A percentile compares a stretch with the other conserved stretches of the same genome.
phyloP scores from a whole-genome alignment of 352 stramenopile genomes.

The Phytophthora ohioensis region DNA sequence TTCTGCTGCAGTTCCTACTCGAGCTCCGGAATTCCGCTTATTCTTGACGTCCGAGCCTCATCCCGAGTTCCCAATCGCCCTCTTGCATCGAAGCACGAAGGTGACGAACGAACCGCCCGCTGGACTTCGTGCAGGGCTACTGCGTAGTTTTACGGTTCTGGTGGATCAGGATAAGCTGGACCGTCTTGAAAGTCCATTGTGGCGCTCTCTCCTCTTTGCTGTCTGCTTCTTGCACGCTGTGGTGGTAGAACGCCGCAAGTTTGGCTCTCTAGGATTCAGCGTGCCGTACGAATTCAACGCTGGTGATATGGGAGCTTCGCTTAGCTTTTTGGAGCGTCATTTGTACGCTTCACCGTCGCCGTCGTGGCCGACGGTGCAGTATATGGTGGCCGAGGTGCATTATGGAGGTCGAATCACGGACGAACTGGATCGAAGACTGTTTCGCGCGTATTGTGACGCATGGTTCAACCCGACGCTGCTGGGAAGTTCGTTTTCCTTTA shows the following conservation, averaged over 20 bases:
- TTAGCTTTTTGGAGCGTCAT: constrained; percentile 79
- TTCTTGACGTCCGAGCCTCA: constrained; percentile 83
- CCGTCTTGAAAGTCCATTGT: constrained; percentile 67
- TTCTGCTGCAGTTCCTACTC: constrained; percentile 4
- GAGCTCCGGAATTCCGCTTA: constrained; percentile 65
- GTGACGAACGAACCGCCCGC: constrained; percentile 83
- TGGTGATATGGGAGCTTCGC: constrained; percentile 67
- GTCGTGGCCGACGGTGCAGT: constrained; percentile 81
- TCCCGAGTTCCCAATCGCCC: constrained; percentile 63
- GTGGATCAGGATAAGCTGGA: constrained; percentile 87
- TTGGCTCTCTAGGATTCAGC: constrained; percentile 73
- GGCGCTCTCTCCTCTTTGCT: constrained; percentile 72
- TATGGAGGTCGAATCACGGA: constrained; percentile 87
- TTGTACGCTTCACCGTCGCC: constrained; percentile 63
- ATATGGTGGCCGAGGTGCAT: constrained; percentile 86
- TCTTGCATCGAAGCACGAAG: constrained; percentile 75
- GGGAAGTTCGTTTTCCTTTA: constrained; percentile 73
- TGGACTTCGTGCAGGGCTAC: constrained; percentile 72
- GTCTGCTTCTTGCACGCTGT: constrained; percentile 86
- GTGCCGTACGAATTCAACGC: constrained; percentile 87
- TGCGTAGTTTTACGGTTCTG: constrained; percentile 77
- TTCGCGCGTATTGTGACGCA: constrained; percentile 77
- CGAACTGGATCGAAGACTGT: constrained; percentile 78
- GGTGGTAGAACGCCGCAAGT: constrained; percentile 80
- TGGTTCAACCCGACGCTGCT: constrained; percentile 79